phyloP scores from a whole-genome alignment of 805 yeast species.

The Torulaspora quercuum region DNA sequence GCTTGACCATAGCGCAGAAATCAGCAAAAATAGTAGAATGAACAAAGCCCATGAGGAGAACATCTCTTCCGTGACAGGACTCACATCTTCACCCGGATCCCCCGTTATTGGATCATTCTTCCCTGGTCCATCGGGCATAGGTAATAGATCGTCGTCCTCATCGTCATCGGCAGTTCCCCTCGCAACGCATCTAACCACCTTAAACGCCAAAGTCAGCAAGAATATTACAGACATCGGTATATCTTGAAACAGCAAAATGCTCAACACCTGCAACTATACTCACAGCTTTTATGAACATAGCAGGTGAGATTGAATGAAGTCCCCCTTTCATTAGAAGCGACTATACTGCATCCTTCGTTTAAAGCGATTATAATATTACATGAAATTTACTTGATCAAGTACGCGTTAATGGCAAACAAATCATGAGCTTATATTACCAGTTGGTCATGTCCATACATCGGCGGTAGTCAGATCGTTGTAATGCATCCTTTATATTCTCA shows the following conservation, averaged over 20 bases:
- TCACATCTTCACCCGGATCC: slow-evolving; percentile 61
- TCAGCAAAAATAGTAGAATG: slow-evolving; percentile 72
- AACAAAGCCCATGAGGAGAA: slow-evolving; percentile 97
- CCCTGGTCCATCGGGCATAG: slow-evolving; percentile 31
- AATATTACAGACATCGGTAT: slow-evolving; percentile 15
- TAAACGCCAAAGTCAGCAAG: slow-evolving; percentile 16
- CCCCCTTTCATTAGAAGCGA: slow-evolving; percentile 5
- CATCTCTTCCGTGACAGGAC: slow-evolving; percentile 90
- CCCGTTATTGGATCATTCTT: slow-evolving; percentile 40
- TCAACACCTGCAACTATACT: no score
- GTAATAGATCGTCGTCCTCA: slow-evolving; percentile 41
- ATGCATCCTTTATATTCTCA: no score
- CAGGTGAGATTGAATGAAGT: background rate
- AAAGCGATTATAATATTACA: slow-evolving; percentile 1
- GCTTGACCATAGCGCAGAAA: slow-evolving; percentile 91
- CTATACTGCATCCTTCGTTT: slow-evolving; percentile 1
- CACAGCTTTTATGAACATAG: no score
- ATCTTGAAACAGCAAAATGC: no score
- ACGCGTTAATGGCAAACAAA: no score
- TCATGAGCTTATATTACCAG: no score
- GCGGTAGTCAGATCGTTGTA: no score
- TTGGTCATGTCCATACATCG: no score
- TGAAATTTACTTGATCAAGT: no score
- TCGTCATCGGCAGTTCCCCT: slow-evolving; percentile 19
- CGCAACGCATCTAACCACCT: slow-evolving; percentile 16